Evolutionary conservation across 371 early-diverging fungal species (phyloP).

Genomic region (Mucor mucedo): DNA sequence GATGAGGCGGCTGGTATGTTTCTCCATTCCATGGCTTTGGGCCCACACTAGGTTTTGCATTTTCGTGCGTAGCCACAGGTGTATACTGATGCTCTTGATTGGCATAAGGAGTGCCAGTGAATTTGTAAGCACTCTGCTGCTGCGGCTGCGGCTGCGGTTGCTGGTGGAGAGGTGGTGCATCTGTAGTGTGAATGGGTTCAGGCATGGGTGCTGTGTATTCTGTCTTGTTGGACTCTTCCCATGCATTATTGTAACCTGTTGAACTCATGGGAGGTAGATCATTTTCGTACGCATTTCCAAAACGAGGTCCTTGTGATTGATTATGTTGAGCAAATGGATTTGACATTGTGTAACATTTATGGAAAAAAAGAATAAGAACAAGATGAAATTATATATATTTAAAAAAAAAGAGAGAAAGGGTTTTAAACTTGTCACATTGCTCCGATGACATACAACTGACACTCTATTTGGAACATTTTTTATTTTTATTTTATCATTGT

Average conservation of each 20-base stretch:
- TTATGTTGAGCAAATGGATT: slow-evolving; percentile 25
- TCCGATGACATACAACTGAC: slow-evolving; percentile 3
- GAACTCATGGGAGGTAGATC: slow-evolving; percentile 17
- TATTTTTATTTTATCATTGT: not conserved
- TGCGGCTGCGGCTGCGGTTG: too few species aligned
- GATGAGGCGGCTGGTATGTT: slow-evolving; percentile 31
- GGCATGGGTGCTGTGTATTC: slow-evolving; percentile 6
- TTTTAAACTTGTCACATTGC: slow-evolving; percentile 2
- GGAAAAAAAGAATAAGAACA: slow-evolving; percentile 2
- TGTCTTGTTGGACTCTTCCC: slow-evolving; percentile 33
- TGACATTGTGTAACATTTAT: slow-evolving; percentile 13
- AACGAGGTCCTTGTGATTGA: slow-evolving; percentile 16
- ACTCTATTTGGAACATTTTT: not conserved
- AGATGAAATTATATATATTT: too few species aligned
- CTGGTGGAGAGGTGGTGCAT: not conserved
- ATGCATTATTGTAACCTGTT: slow-evolving; percentile 22
- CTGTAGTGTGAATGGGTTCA: not conserved
- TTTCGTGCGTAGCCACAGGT: not conserved
- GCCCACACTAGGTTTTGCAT: slow-evolving; percentile 1
- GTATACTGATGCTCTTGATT: slow-evolving; percentile 9
- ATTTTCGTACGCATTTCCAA: slow-evolving; percentile 24
- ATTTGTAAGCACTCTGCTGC: slow-evolving; percentile 30
- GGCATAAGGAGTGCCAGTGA: slow-evolving; percentile 33
- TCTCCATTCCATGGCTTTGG: slow-evolving; percentile 24
- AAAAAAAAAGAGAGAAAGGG: not conserved